Percentiles rank a stretch among this genome's conserved stretches.
phyloP scores from a whole-genome alignment of 2,329 filamentous ascomycete species.

The Aspergillus caelatus region DNA sequence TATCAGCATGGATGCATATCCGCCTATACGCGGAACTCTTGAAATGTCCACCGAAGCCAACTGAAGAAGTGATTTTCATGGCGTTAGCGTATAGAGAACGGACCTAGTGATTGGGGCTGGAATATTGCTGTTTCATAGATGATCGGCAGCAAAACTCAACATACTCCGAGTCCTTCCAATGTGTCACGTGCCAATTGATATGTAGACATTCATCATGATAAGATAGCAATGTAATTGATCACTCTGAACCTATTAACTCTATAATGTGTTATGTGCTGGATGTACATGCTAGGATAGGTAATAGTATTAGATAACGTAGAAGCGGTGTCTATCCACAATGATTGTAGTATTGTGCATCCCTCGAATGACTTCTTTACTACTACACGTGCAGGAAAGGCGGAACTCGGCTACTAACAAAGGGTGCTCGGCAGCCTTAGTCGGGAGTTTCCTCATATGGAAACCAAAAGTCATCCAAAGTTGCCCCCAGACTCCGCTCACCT shows the following conservation, averaged over 20 bases:
- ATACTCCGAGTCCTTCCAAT: neutral
- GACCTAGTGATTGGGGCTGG: neutral
- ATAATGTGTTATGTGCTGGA: neutral
- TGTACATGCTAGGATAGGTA: neutral
- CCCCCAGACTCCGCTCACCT: conserved; percentile 15
- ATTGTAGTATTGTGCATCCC: neutral
- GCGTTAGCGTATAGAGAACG: neutral
- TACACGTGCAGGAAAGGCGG: conserved; percentile 21
- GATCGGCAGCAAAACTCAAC: neutral
- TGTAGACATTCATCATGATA: neutral
- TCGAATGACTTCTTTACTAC: neutral
- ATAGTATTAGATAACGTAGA: neutral
- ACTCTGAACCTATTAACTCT: neutral
- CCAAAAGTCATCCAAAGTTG: conserved; percentile 6
- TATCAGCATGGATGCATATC: neutral
- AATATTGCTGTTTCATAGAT: neutral
- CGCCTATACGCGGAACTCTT: neutral
- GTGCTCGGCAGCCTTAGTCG: conserved; percentile 26
- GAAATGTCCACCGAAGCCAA: neutral
- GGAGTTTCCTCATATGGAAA: conserved; percentile 25
- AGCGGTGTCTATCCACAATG: too few relatives aligned
- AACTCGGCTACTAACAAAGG: conserved; percentile 26
- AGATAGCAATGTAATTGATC: neutral
- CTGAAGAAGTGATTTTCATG: neutral
- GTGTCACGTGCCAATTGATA: neutral